Conservation (phyloP, 176 grass and related monocot species). For the Rhynchospora pubera region DNA sequence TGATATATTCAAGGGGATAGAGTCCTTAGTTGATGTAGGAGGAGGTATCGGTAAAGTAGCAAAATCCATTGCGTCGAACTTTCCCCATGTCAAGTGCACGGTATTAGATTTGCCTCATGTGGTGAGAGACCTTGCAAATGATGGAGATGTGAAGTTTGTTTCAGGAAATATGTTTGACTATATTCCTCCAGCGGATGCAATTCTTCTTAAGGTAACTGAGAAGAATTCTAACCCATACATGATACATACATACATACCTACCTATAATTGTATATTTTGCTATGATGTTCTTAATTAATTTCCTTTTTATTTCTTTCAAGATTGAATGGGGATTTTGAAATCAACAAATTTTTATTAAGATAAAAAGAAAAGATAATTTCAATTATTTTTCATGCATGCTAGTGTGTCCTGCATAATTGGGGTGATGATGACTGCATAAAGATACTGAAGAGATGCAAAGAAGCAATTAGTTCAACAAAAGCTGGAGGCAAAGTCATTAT, state of each 20-base stretch:
- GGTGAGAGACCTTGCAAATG: neutral
- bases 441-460: slow-evolving; percentile 41
- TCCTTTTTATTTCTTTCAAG: neutral
- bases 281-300: neutral
- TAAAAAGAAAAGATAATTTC: too few relatives aligned
- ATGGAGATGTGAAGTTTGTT: slow-evolving; percentile 10
- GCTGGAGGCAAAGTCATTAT: slow-evolving; percentile 15
- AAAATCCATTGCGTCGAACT: slow-evolving; percentile 22
- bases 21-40: neutral
- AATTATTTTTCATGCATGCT: slow-evolving; percentile 2
- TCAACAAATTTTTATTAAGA: too few relatives aligned
- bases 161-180: slow-evolving; percentile 38
- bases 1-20: slow-evolving; percentile 28
- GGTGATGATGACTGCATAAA: slow-evolving; percentile 40
- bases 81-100: slow-evolving; percentile 34
- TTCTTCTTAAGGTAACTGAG: slow-evolving; percentile 36
- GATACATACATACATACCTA: too few relatives aligned
- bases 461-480: slow-evolving; percentile 28
- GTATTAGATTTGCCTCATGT: slow-evolving; percentile 14
- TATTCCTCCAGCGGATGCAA: slow-evolving; percentile 30
- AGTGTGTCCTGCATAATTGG: too few relatives aligned
- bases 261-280: too few relatives aligned
- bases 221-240: too few relatives aligned
- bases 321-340: too few relatives aligned
- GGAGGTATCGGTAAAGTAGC: slow-evolving; percentile 11